Evolutionary conservation across 441 rosid species (phyloP).

Genomic region (Geranium incanum): DNA sequence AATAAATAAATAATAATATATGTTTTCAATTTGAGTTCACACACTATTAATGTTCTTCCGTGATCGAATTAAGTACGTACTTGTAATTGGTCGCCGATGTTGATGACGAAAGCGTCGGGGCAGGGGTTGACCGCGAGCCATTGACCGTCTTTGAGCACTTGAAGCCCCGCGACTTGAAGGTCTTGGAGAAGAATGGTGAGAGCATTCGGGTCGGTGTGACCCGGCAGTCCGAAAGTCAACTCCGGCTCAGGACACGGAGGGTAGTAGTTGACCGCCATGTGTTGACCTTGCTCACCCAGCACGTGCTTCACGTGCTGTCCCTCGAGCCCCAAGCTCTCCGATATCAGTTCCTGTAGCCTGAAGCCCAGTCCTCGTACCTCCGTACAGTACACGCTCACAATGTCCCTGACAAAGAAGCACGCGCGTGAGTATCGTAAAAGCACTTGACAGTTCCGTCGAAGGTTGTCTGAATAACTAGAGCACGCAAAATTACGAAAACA

Average conservation of each 20-base stretch:
- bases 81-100: constrained; percentile 63
- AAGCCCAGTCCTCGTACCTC: constrained; percentile 45
- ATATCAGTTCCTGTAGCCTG: constrained; percentile 42
- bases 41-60: too few species aligned
- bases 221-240: constrained; percentile 60
- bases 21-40: too few species aligned
- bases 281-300: constrained; percentile 63
- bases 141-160: constrained; percentile 46
- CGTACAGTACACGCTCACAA: constrained; percentile 39
- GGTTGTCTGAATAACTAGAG: too few species aligned
- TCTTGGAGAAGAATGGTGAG: constrained; percentile 64
- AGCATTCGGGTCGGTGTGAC: constrained; percentile 61
- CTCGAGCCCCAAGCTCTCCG: constrained; percentile 59
- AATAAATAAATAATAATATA: too few species aligned
- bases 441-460: too few species aligned
- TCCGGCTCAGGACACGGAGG: constrained; percentile 69
- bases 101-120: constrained; percentile 56
- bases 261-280: constrained; percentile 65
- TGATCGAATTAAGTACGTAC: constrained; percentile 15
- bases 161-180: constrained; percentile 45
- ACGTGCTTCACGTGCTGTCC: constrained; percentile 36
- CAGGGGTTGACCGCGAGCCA: constrained; percentile 56
- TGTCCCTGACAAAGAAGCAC: constrained; percentile 30
- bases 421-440: background rate
- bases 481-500: too few species aligned